phyloP scores from a whole-genome alignment of 2,329 filamentous ascomycete species.

The Claviceps lovelessii region DNA sequence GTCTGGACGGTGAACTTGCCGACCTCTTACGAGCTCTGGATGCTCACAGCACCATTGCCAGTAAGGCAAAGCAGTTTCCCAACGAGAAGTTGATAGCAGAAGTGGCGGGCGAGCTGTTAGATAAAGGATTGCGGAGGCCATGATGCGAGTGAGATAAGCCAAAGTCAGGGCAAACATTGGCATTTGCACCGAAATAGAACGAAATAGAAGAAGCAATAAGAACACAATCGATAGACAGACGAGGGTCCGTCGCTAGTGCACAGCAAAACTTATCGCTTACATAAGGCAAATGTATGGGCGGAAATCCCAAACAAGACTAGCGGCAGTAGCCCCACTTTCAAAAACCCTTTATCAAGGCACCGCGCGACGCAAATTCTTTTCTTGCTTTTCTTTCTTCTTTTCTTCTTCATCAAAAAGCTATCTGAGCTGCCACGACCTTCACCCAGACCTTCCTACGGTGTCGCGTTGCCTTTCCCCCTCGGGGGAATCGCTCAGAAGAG shows the following conservation, averaged over 20 bases:
- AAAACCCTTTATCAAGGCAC: slow-evolving; percentile 13
- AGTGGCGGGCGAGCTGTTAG: slow-evolving; percentile 37
- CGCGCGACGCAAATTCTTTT: slow-evolving; percentile 15
- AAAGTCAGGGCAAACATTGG: too few species aligned
- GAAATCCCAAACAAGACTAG: slow-evolving; percentile 9
- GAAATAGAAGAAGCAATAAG: neutral
- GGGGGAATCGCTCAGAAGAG: slow-evolving; percentile 43
- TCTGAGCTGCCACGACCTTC: slow-evolving; percentile 50
- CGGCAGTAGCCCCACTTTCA: slow-evolving; percentile 2
- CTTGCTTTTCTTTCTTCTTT: slow-evolving; percentile 23
- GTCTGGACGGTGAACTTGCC: slow-evolving; percentile 57
- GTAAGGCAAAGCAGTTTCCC: slow-evolving; percentile 42
- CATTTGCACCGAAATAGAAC: neutral
- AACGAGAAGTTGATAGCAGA: slow-evolving; percentile 42
- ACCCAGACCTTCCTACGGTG: slow-evolving; percentile 41
- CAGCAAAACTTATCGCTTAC: neutral
- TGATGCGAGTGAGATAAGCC: slow-evolving; percentile 4
- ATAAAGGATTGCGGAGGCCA: slow-evolving; percentile 31
- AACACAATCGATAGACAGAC: neutral
- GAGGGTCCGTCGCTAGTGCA: neutral
- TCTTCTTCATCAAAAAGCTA: slow-evolving; percentile 49
- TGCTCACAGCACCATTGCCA: slow-evolving; percentile 47
- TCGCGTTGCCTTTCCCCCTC: slow-evolving; percentile 43
- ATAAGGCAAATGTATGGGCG: neutral
- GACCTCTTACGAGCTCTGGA: slow-evolving; percentile 71